A percentile compares a stretch with the other conserved stretches of the same genome.
Evolutionary conservation across 306 rosid species (phyloP).

Genomic region (Vachellia collinsii): DNA sequence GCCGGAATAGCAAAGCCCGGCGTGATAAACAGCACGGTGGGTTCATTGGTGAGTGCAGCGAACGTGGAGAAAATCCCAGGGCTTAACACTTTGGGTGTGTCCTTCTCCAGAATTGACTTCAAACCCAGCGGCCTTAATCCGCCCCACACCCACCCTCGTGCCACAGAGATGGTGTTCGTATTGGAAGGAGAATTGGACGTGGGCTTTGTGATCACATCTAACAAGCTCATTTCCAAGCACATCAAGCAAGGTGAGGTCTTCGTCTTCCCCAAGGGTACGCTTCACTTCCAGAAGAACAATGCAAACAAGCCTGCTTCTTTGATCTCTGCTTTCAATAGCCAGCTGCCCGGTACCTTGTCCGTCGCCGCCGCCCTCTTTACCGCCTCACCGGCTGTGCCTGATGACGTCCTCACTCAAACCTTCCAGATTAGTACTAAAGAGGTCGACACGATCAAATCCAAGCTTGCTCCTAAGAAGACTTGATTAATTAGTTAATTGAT

Average conservation of each 20-base stretch:
- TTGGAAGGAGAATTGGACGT: constrained; percentile 55
- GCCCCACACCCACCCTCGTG: constrained; percentile 66
- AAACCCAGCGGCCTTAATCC: constrained; percentile 60
- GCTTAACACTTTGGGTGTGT: constrained; percentile 58
- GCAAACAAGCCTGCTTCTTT: constrained; percentile 50
- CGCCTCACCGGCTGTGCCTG: constrained; percentile 50
- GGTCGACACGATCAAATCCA: constrained; percentile 45
- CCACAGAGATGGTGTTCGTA: constrained; percentile 55
- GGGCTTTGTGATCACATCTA: constrained; percentile 53
- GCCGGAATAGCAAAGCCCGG: constrained; percentile 51
- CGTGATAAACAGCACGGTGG: constrained; percentile 49
- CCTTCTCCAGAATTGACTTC: constrained; percentile 54
- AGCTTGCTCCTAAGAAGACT: constrained; percentile 56
- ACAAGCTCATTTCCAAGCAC: constrained; percentile 50
- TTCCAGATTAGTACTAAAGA: constrained; percentile 50
- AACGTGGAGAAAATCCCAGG: constrained; percentile 63
- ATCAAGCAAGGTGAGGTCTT: constrained; percentile 55
- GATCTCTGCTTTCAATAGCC: constrained; percentile 54
- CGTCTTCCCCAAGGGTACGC: constrained; percentile 55
- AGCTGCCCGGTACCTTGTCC: constrained; percentile 55
- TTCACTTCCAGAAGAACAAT: constrained; percentile 58
- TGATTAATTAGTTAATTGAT: neutral
- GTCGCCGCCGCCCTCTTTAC: constrained; percentile 48
- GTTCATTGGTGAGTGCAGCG: constrained; percentile 51
- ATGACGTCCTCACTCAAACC: constrained; percentile 45